Evolutionary conservation across 371 early-diverging fungal species (phyloP).

Genomic region (Mortierella sp.): DNA sequence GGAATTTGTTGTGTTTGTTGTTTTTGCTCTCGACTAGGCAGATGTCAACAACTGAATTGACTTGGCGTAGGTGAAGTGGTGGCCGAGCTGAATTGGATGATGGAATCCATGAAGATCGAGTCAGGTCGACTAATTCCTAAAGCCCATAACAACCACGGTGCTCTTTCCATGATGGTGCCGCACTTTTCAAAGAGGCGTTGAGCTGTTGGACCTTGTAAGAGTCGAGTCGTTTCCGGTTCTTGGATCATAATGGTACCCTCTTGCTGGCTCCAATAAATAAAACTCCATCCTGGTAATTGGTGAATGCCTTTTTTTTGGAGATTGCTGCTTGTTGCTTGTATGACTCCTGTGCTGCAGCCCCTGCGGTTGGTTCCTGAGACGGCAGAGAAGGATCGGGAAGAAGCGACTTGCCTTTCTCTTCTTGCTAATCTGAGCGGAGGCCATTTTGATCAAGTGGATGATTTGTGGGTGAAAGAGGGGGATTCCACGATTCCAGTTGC

Average conservation of each 20-base stretch:
- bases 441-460: constrained; percentile 49
- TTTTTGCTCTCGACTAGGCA: neutral
- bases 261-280: neutral
- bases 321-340: constrained; percentile 37
- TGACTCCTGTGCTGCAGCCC: constrained; percentile 9
- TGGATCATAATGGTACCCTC: neutral
- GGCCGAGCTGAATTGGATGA: constrained; percentile 16
- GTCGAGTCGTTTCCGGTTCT: neutral
- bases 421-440: constrained; percentile 76
- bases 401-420: constrained; percentile 77
- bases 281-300: neutral
- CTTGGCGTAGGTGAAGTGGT: neutral
- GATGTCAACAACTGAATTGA: constrained; percentile 2
- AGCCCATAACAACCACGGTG: neutral
- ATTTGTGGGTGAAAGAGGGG: constrained; percentile 44
- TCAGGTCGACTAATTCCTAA: neutral
- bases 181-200: neutral
- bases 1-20: neutral
- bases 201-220: neutral
- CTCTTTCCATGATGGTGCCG: neutral
- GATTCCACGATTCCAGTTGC: constrained; percentile 14
- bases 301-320: constrained; percentile 4
- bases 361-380: neutral
- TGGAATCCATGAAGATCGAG: neutral
- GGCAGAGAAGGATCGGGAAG: neutral